These are phyloP conservation scores for Verticillium albo-atrum DNA, from an alignment of 2,329 filamentous ascomycete species.

Conservation along the genomic window DNA sequence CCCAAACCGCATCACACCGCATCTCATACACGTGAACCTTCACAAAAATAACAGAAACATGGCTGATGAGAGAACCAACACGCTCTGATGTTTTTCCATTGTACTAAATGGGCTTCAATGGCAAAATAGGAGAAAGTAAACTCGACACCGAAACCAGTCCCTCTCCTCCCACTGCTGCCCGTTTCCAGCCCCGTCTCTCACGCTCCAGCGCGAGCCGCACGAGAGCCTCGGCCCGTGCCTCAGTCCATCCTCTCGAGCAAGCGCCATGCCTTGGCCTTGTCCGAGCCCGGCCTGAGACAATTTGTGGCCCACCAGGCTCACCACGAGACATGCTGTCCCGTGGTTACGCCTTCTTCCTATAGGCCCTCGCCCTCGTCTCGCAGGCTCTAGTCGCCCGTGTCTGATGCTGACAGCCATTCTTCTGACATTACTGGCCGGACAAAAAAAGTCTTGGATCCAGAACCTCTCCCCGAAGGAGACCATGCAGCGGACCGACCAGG, in stretches of 20 bases:
- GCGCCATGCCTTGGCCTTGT: neutral
- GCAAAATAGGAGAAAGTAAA: conserved; percentile 3
- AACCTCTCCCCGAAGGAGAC: conserved; percentile 2
- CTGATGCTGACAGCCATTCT: neutral
- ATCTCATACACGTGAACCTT: neutral
- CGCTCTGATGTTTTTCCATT: conserved; percentile 2
- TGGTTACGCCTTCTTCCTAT: neutral
- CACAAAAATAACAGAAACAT: neutral
- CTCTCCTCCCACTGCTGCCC: neutral
- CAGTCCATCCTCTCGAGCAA: neutral
- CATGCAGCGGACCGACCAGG: conserved; percentile 2
- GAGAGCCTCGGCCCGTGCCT: neutral
- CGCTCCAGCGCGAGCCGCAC: neutral
- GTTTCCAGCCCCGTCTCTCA: neutral
- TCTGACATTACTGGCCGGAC: neutral
- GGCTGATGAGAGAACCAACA: neutral
- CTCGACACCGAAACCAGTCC: neutral
- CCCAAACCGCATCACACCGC: neutral
- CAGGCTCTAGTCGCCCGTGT: neutral
- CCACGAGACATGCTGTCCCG: neutral
- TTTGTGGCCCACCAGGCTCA: conserved; percentile 5
- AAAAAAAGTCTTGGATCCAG: conserved; percentile 5
- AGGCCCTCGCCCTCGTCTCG: neutral
- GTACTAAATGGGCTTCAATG: conserved; percentile 4
- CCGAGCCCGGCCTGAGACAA: conserved; percentile 1